phyloP scores from a whole-genome alignment of 345 rosid genomes.

The Eucalyptus cloeziana region DNA sequence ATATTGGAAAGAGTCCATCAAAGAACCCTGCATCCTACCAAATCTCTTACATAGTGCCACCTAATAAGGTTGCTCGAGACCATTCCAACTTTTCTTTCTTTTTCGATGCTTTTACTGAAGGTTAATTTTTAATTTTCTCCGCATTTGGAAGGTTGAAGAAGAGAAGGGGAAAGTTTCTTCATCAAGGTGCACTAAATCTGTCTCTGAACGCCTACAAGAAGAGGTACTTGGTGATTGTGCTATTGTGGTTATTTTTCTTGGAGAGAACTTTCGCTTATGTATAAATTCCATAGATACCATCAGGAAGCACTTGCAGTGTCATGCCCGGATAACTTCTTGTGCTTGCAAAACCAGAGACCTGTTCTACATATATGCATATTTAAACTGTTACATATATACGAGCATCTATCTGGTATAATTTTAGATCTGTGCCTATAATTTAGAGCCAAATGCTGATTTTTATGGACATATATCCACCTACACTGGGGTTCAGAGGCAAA shows the following conservation, averaged over 20 bases:
- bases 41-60: slow-evolving; percentile 72
- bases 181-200: slow-evolving; percentile 37
- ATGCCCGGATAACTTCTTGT: not conserved
- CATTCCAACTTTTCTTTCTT: not conserved
- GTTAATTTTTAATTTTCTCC: not conserved
- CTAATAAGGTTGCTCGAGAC: slow-evolving; percentile 53
- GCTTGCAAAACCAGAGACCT: not conserved
- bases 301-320: not conserved
- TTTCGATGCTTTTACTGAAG: not conserved
- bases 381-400: not conserved
- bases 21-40: slow-evolving; percentile 62
- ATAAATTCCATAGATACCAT: not conserved
- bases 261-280: not conserved
- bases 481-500: not conserved
- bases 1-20: slow-evolving; percentile 31
- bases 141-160: slow-evolving; percentile 45
- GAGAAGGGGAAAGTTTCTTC: slow-evolving; percentile 57
- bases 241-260: not conserved
- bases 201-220: slow-evolving; percentile 65
- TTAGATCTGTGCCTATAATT: not conserved
- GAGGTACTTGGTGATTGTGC: slow-evolving; percentile 41
- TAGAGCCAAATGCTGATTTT: not conserved
- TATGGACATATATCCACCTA: not conserved
- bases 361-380: not conserved
- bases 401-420: not conserved